These are phyloP conservation scores for Fusarium sp. DNA, from an alignment of 2,329 filamentous ascomycete genomes.

Conservation along the genomic window DNA sequence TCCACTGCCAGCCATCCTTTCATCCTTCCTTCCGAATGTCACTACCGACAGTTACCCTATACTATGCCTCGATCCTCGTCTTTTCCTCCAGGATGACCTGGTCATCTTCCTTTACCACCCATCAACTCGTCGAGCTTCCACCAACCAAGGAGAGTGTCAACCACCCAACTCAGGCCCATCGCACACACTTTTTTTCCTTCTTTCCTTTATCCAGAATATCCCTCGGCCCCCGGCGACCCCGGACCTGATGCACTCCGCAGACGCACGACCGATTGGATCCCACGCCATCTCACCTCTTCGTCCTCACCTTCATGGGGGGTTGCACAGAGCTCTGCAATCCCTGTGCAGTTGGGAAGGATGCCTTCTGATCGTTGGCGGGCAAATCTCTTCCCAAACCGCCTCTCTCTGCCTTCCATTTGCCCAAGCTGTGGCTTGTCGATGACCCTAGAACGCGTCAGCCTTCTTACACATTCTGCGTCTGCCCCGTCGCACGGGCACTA, in stretches of 20 bases:
- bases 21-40: not conserved
- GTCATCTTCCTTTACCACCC: conserved; percentile 21
- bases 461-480: conserved; percentile 25
- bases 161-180: conserved; percentile 24
- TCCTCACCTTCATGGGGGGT: conserved; percentile 11
- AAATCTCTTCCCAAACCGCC: not conserved
- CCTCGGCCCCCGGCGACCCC: conserved; percentile 33
- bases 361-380: not conserved
- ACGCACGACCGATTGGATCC: conserved; percentile 43
- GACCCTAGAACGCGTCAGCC: conserved; percentile 35
- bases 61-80: conserved; percentile 9
- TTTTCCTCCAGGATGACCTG: conserved; percentile 16
- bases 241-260: conserved; percentile 38
- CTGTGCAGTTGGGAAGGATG: not conserved
- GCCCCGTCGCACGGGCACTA: conserved; percentile 12
- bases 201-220: conserved; percentile 34
- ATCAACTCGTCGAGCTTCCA: conserved; percentile 25
- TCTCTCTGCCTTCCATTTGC: not conserved
- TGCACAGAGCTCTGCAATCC: conserved; percentile 18
- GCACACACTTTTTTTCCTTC: conserved; percentile 13
- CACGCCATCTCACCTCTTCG: conserved; percentile 30
- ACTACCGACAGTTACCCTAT: conserved; percentile 6
- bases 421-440: conserved; percentile 27
- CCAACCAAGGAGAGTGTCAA: conserved; percentile 27
- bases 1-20: not conserved